Base-by-base conservation (phyloP, 176 grass and related monocot species). In the Secale cereale region DNA sequence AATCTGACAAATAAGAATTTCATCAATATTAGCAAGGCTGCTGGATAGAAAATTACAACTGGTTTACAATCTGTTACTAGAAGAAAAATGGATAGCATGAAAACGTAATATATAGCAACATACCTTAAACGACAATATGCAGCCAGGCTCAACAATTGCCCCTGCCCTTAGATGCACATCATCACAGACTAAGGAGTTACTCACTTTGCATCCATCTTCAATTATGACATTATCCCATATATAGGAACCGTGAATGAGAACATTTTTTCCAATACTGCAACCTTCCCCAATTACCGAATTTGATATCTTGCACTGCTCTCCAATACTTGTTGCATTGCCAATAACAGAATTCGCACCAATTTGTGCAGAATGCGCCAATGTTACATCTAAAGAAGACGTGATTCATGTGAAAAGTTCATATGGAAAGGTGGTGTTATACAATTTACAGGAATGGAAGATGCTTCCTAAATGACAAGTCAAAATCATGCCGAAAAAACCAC, bases 61-160 rank as follows among this genome's bases (percentile, higher is more conserved):
- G 31, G 54, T 77, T 33, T 73, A 70, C 54, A 57, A 17, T 35
- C 59, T 74, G 76, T 50, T 61, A 50, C 43, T 52, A n/a, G 14
- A 52, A 54, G 36, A 69, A 33, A 82, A 84, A 3, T 16, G 2
- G 25, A 10, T 35, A 4, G 26, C 8, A 20, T 52, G 32, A 28
- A 39, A 72, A 57, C 54, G 7, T 36, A 11, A 79, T 77, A 78
- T 78, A 77, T 50, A 74, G 62, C 45, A 73, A 63, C 46, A 35
- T 92, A 99, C 97, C 92, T 99, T 96, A 71, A 99, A 99, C 65
- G 97, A 99, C 29, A 99, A 81, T 92, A 99, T 88, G 31, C 92
- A 89, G 30, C 97, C 97, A 79, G 93, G 86, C 79, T 94, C 97
- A 65, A 96, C 80, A 89, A 89, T 56, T 40, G 88, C 93, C 61